Base-by-base conservation (phyloP, 2,329 filamentous ascomycete genomes). In the Lasiodiplodia theobromae region DNA sequence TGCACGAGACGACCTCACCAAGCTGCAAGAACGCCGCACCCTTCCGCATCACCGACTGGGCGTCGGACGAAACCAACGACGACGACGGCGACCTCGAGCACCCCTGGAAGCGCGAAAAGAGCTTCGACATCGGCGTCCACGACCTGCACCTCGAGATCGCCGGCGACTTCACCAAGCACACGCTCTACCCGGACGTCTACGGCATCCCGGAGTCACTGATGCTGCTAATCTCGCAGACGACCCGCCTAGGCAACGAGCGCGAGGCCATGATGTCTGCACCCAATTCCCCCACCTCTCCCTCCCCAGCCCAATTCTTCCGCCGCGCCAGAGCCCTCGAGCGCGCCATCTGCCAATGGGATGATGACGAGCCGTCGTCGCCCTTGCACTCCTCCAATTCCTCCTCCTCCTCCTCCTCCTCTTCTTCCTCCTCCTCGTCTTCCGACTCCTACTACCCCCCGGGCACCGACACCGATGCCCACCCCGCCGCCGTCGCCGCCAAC, bases 161-260 rank as follows among this genome's bases (percentile, higher is more conserved):
- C 44, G 44, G 44, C 44, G 44, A 47, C n/a, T 47, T 47, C 44
- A n/a, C 44, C 44, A 10, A 21, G 18, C 44, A 47, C 44, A 47
- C 44, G 18, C 49, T 79, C 44, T 82, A 81, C 69, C 76, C 76
- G 52, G 75, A 82, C 34, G 77, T 83, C 8, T 83, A 83, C 62
- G 80, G 81, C 2, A 79, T 83, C 14, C 76, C 80, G 0, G 81
- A 83, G 62, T 81, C 79, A 16, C 83, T 81, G 80, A 74, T 83
- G 2, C 81, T 79, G 40, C 74, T 82, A 3, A 74, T 83, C 16
- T 83, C 82, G 0, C 81, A 82, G 68, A 82, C 81, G 1, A 82
- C 81, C 1, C 74, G 81, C 34, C 72, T 83, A 14, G 81, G 81
- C 16, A 83, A 81, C 70, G 58, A 63, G 40, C 58, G 58, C 34